Evolutionary conservation across 2,329 filamentous ascomycete genomes (phyloP), one percentile per base, ranked within the genome.

Genomic region (Colletotrichum coccodes): DNA sequence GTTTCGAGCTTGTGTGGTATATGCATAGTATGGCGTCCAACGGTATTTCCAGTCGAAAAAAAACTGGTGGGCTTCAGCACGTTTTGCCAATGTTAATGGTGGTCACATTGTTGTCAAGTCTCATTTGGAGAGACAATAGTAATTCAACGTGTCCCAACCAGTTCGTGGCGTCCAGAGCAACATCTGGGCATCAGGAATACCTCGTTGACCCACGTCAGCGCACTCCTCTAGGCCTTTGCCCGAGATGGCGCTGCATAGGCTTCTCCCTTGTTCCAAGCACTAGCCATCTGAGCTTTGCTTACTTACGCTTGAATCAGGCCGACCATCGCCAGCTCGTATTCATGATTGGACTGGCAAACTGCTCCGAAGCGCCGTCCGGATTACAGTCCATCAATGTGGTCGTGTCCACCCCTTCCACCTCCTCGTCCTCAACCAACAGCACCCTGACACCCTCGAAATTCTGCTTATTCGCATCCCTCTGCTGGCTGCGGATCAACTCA

Each of bases 401-500:
- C 12, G 36, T 68, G 23, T 70, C 63, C 23, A 67, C 34, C 14
- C 47, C 53, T 18, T 69, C 47, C 42, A 61, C 21, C 23, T 4
- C 62, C 7, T 76, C 73, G 18, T 77, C 76, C 4, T 76, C 71
- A 6, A 72, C 74, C 40, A 75, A 66, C 68, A 77, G 56, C 12
- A 77, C 63, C 34, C 75, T 72, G 28, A 76, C 72, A 2, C 76
- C 73, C 23, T 76, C 63, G 42, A 77, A 77, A 14, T 34, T 71
- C 2, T 66, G 64, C 46, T 72, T 40, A 58, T 71, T 44, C 1
- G 63, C 57, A 2, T 68, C 63, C 0, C 44, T 36, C 60, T 80
- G 79, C 58, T 80, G 78, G 53, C 72, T 69, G 8, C 75, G 73
- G 47, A 80, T 75, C 4, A 74, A 73, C 53, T 75, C 72, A 3